Evolutionary conservation across 176 grass and related monocot genomes (phyloP).

Genomic region (Ensete ventricosum): DNA sequence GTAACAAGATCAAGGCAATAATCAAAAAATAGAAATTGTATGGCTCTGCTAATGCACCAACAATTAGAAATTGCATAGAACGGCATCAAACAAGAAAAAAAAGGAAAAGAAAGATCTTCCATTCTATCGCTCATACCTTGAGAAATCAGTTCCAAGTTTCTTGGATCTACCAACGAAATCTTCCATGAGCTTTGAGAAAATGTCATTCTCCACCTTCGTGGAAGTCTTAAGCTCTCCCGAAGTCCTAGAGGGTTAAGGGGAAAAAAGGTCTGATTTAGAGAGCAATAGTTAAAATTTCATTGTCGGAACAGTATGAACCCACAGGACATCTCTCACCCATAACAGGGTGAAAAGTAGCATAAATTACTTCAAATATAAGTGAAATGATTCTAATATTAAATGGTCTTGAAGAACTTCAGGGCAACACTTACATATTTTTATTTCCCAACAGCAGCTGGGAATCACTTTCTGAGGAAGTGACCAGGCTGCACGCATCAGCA

Average conservation of each 20-base stretch:
- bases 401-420: neutral
- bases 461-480: slow-evolving; percentile 7
- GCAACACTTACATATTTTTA: slow-evolving; percentile 13
- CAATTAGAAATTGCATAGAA: no score
- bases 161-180: slow-evolving; percentile 22
- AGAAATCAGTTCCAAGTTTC: slow-evolving; percentile 26
- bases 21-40: no score
- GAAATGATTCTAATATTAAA: neutral
- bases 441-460: neutral
- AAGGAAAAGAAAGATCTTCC: neutral
- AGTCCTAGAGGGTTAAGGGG: slow-evolving; percentile 13
- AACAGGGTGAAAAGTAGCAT: neutral
- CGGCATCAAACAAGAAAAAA: neutral
- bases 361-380: neutral
- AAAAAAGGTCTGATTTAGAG: neutral
- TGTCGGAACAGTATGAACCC: neutral
- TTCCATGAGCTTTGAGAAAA: slow-evolving; percentile 17
- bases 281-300: neutral
- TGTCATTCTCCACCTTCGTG: slow-evolving; percentile 4
- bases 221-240: slow-evolving; percentile 1
- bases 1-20: no score
- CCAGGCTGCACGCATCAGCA: slow-evolving; percentile 28
- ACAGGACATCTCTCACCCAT: neutral
- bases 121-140: slow-evolving; percentile 10
- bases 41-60: no score